A percentile compares a stretch with the other conserved stretches of the same genome.
These are phyloP conservation scores for Kluyveromyces lactis DNA, from an alignment of 805 yeast genomes.

Conservation along the genomic window DNA sequence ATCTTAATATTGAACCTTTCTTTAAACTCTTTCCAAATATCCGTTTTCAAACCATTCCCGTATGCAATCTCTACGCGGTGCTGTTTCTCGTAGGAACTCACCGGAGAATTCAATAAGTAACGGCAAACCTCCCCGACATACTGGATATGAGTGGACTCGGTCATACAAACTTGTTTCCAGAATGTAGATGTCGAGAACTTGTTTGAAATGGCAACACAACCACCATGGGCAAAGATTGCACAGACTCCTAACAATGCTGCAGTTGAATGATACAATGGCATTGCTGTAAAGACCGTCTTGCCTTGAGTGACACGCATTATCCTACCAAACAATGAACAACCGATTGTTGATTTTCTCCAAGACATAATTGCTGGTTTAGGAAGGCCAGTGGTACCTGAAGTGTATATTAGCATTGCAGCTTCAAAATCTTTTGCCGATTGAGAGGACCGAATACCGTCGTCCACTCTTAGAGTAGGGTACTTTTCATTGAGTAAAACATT, in stretches of 20 bases:
- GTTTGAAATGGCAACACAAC: slow-evolving; percentile 66
- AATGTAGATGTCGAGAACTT: slow-evolving; percentile 77
- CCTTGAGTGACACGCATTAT: slow-evolving; percentile 49
- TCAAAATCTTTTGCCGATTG: slow-evolving; percentile 44
- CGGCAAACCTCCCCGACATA: slow-evolving; percentile 95
- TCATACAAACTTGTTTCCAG: slow-evolving; percentile 79
- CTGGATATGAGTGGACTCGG: slow-evolving; percentile 73
- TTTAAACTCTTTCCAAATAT: slow-evolving; percentile 80
- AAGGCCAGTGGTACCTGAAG: slow-evolving; percentile 92
- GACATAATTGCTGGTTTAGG: slow-evolving; percentile 92
- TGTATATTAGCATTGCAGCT: slow-evolving; percentile 69
- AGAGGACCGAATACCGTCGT: slow-evolving; percentile 50
- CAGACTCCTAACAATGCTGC: slow-evolving; percentile 82
- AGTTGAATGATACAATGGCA: slow-evolving; percentile 94
- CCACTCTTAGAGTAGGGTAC: slow-evolving; percentile 45
- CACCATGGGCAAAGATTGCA: slow-evolving; percentile 61
- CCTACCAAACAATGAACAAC: slow-evolving; percentile 59
- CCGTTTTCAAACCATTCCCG: slow-evolving; percentile 87
- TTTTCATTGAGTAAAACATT: slow-evolving; percentile 33
- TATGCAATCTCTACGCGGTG: slow-evolving; percentile 65
- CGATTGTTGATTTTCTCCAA: slow-evolving; percentile 77
- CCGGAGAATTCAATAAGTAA: slow-evolving; percentile 60
- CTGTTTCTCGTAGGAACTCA: slow-evolving; percentile 53
- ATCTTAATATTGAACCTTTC: slow-evolving; percentile 63
- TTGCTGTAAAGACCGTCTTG: slow-evolving; percentile 71